Evolutionary conservation across 2,329 filamentous ascomycete species (phyloP).

Genomic region (Penicillium sp.): DNA sequence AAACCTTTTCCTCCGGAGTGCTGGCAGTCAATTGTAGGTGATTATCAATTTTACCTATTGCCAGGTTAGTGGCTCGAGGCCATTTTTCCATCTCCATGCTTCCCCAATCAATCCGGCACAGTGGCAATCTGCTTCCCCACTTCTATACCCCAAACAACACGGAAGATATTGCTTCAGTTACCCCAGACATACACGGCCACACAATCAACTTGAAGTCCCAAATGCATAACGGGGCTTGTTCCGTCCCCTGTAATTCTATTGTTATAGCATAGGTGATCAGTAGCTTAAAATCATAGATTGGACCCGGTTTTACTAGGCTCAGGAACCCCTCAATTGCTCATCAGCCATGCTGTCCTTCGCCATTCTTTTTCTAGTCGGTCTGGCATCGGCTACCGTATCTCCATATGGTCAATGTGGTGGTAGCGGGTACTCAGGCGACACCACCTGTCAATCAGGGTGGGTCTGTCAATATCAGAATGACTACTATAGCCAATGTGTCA

Average conservation of each 20-base stretch:
- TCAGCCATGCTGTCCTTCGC: constrained; percentile 23
- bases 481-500: constrained; percentile 28
- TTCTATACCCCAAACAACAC: constrained; percentile 24
- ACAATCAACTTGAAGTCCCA: constrained; percentile 3
- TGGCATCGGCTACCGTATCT: constrained; percentile 26
- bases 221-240: constrained; percentile 21
- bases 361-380: constrained; percentile 19
- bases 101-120: constrained; percentile 8
- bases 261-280: background rate
- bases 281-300: background rate
- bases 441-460: constrained; percentile 18
- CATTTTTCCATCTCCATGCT: background rate
- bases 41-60: background rate
- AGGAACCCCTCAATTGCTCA: background rate
- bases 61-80: background rate
- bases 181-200: background rate
- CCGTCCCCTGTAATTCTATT: constrained; percentile 10
- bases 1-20: background rate
- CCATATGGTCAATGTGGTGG: constrained; percentile 27
- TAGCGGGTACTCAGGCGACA: constrained; percentile 17
- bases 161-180: background rate
- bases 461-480: constrained; percentile 23
- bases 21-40: background rate
- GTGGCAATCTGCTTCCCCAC: background rate
- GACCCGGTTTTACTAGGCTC: background rate